These are phyloP conservation scores for Bolboschoenus planiculmis DNA, from an alignment of 176 grass and related monocot species.

Conservation along the genomic window DNA sequence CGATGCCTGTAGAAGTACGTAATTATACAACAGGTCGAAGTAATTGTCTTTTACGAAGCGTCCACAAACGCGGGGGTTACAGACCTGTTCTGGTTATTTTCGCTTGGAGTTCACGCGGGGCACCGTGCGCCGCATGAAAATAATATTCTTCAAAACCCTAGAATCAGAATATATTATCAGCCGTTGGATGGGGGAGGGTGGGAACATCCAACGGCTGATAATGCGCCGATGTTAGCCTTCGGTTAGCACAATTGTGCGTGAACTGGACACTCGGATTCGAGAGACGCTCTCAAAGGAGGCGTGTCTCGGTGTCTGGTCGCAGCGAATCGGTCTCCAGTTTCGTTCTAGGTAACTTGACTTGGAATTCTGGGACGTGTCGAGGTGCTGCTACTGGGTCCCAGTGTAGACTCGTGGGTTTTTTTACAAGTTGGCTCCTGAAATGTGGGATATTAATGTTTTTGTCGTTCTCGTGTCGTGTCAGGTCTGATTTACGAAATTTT, in stretches of 20 bases:
- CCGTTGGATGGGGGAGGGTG: background rate
- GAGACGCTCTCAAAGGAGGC: too few relatives aligned
- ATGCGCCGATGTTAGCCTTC: background rate
- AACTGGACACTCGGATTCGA: background rate
- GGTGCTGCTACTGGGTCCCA: background rate
- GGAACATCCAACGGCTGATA: background rate
- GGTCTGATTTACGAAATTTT: too few relatives aligned
- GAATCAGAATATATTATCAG: background rate
- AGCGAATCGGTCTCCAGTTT: background rate
- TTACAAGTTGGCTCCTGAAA: background rate
- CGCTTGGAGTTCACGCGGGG: slow-evolving; percentile 10
- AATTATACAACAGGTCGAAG: too few relatives aligned
- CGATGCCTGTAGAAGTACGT: background rate
- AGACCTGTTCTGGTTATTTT: background rate
- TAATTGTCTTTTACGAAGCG: background rate
- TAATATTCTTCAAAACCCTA: slow-evolving; percentile 17
- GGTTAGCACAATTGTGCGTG: background rate
- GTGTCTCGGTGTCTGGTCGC: background rate
- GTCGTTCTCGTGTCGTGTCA: too few relatives aligned
- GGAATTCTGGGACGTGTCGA: background rate
- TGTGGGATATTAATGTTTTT: background rate
- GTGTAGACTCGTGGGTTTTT: background rate
- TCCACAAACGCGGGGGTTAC: background rate
- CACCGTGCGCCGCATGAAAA: background rate
- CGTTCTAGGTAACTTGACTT: background rate